phyloP scores from a whole-genome alignment of 306 rosid species.

The Myrica gale region DNA sequence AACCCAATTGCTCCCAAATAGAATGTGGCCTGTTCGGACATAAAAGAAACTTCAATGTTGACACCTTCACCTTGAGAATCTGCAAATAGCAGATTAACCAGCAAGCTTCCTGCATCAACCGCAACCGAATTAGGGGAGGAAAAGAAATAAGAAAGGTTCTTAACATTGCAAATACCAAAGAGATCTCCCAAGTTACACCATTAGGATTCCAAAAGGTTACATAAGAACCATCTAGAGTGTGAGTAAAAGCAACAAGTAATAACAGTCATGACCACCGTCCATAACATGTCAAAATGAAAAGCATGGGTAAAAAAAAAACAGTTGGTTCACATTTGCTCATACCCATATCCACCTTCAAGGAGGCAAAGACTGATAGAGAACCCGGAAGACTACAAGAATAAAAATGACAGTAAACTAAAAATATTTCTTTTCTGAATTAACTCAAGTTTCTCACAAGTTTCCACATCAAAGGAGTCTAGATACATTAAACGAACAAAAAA shows the following conservation, averaged over 20 bases:
- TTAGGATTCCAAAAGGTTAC: background rate
- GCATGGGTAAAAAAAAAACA: background rate
- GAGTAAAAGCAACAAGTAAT: background rate
- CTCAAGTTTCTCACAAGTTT: background rate
- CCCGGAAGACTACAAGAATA: background rate
- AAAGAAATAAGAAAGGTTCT: background rate
- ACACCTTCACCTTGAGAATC: constrained; percentile 49
- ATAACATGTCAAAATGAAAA: background rate
- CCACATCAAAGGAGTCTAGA: background rate
- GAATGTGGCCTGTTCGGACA: constrained; percentile 62
- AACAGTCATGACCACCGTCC: background rate
- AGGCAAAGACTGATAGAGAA: background rate
- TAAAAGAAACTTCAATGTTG: constrained; percentile 56
- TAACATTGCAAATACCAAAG: background rate
- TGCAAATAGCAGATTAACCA: constrained; percentile 32
- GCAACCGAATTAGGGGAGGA: background rate
- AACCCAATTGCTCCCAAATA: constrained; percentile 56
- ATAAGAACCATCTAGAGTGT: background rate
- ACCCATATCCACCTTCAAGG: background rate
- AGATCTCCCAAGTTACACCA: background rate
- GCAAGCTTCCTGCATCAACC: constrained; percentile 36
- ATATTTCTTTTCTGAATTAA: too few species aligned
- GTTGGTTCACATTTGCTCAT: background rate
- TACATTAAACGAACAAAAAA: background rate
- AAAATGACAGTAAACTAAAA: background rate